These are phyloP conservation scores for Ogataea hybrid DNA, from an alignment of 1,139 yeast species.

Conservation along the genomic window DNA sequence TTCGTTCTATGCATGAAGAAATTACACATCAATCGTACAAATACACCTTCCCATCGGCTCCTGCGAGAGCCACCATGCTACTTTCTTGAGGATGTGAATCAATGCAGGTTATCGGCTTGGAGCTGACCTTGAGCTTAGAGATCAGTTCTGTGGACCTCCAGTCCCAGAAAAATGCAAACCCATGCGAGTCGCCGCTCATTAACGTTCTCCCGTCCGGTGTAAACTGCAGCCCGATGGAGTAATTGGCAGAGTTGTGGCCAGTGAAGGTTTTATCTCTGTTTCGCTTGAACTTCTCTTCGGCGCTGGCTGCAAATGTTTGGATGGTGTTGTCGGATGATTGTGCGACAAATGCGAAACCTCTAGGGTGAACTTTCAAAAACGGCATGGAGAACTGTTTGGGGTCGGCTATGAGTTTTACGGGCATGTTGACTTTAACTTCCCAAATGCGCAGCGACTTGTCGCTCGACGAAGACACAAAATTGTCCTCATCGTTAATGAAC, in stretches of 20 bases:
- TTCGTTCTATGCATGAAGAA: constrained; percentile 80
- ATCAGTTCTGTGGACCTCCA: constrained; percentile 68
- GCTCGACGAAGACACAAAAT: constrained; percentile 77
- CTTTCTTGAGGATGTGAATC: constrained; percentile 73
- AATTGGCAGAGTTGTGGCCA: constrained; percentile 80
- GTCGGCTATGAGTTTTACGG: constrained; percentile 77
- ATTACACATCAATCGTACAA: constrained; percentile 50
- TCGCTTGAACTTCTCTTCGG: constrained; percentile 56
- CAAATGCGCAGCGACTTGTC: constrained; percentile 84
- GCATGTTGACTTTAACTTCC: constrained; percentile 82
- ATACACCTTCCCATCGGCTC: constrained; percentile 63
- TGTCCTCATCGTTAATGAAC: constrained; percentile 52
- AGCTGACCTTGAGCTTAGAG: constrained; percentile 53
- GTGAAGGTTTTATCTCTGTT: constrained; percentile 58
- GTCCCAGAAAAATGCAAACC: constrained; percentile 75
- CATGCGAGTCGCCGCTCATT: constrained; percentile 75
- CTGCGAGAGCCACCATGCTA: constrained; percentile 67
- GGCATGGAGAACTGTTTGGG: constrained; percentile 85
- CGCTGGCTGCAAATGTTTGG: constrained; percentile 59
- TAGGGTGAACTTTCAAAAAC: constrained; percentile 58
- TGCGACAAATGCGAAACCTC: constrained; percentile 60
- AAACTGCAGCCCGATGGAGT: constrained; percentile 64
- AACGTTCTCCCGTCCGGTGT: constrained; percentile 79
- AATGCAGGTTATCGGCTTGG: constrained; percentile 56
- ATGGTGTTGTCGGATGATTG: constrained; percentile 82